phyloP scores from a whole-genome alignment of 2,329 filamentous ascomycete genomes.

The Scolecobasidium constrictum region DNA sequence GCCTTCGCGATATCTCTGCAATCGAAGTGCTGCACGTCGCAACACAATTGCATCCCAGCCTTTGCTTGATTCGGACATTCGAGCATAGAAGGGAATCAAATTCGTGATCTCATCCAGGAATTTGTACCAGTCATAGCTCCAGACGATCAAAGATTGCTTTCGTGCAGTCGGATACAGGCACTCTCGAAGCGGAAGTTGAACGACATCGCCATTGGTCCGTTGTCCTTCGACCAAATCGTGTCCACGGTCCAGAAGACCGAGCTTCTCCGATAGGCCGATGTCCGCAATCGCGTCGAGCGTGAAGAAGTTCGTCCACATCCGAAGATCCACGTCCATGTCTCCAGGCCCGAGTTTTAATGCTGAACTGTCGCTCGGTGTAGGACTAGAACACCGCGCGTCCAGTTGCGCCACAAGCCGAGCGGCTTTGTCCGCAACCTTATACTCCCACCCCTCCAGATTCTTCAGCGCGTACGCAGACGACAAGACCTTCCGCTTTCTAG shows the following conservation, averaged over 20 bases:
- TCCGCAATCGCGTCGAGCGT: slow-evolving; percentile 46
- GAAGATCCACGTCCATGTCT: slow-evolving; percentile 43
- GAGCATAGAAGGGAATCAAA: slow-evolving; percentile 34
- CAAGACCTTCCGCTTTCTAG: no score
- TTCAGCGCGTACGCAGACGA: no score
- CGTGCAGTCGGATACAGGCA: slow-evolving; percentile 41
- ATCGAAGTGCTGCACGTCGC: slow-evolving; percentile 32
- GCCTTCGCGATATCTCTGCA: slow-evolving; percentile 36
- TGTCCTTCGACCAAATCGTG: slow-evolving; percentile 34
- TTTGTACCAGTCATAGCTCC: no score
- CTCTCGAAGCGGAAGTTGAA: slow-evolving; percentile 37
- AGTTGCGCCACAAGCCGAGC: no score
- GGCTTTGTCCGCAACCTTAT: no score
- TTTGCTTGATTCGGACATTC: slow-evolving; percentile 28
- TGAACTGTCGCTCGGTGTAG: no score
- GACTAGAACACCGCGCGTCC: no score
- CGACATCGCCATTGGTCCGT: slow-evolving; percentile 34
- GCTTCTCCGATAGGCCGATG: slow-evolving; percentile 41
- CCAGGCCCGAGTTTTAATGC: no score
- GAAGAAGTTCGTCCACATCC: slow-evolving; percentile 44
- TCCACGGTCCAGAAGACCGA: slow-evolving; percentile 41
- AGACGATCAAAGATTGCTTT: no score
- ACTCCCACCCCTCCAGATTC: no score
- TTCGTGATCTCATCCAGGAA: no score
- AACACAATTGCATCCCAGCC: slow-evolving; percentile 38